Evolutionary conservation across 495 filamentous ascomycete species (phyloP).

Genomic region (Talaromyces stipitatus): DNA sequence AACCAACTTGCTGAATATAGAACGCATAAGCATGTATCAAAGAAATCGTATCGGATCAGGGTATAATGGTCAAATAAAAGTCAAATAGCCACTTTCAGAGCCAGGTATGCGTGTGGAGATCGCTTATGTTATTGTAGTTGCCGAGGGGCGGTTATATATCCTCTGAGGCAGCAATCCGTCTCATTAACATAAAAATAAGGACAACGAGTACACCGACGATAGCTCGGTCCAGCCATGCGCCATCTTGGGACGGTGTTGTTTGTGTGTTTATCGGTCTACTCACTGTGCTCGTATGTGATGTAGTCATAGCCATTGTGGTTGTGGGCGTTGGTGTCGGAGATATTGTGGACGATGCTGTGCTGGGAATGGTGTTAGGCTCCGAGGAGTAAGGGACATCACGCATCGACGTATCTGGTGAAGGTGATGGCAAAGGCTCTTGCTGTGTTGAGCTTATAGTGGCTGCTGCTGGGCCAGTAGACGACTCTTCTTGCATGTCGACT

Average conservation of each 20-base stretch:
- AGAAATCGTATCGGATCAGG: background rate
- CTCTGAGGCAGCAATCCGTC: conserved; percentile 17
- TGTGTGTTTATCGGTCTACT: background rate
- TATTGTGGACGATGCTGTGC: background rate
- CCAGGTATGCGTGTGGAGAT: too few relatives aligned
- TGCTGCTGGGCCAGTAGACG: background rate
- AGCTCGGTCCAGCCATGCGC: conserved; percentile 48
- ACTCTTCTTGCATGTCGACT: background rate
- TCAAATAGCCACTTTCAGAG: too few relatives aligned
- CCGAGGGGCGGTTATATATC: background rate
- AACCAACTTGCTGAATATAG: too few relatives aligned
- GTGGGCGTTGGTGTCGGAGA: background rate
- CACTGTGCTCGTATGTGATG: background rate
- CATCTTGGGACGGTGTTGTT: conserved; percentile 18
- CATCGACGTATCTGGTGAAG: background rate
- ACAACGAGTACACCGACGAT: conserved; percentile 44
- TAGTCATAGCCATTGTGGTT: conserved; percentile 8
- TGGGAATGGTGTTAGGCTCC: background rate
- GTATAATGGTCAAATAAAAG: conserved; percentile 2
- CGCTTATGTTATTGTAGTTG: too few relatives aligned
- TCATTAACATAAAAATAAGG: conserved; percentile 38
- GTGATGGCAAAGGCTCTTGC: background rate
- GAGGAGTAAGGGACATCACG: background rate
- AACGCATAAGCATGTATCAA: background rate
- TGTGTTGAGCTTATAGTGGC: background rate